phyloP scores from a whole-genome alignment of 2,329 filamentous ascomycete genomes.

The Botrytis cinerea region DNA sequence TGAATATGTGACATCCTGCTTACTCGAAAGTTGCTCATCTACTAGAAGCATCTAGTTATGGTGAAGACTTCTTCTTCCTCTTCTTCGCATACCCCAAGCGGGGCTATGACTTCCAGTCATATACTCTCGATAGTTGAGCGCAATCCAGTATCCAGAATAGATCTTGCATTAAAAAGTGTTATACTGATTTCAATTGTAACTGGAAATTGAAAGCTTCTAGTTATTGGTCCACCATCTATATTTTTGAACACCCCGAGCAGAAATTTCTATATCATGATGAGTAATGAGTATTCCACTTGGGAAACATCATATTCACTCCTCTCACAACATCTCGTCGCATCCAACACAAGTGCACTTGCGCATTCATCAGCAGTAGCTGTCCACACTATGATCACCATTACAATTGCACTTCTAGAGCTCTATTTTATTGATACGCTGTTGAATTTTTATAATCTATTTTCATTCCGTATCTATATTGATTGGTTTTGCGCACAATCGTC shows the following conservation, averaged over 20 bases:
- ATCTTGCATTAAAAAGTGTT: no score
- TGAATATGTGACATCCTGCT: no score
- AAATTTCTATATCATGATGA: background rate
- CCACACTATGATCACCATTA: background rate
- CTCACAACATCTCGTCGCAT: background rate
- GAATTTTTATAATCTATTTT: background rate
- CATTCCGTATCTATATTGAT: background rate
- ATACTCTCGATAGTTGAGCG: background rate
- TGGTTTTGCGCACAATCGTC: background rate
- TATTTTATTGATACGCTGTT: background rate
- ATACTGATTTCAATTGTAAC: background rate
- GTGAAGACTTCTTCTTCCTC: background rate
- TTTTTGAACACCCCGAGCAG: background rate
- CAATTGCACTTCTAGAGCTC: no score
- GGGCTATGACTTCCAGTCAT: background rate
- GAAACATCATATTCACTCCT: background rate
- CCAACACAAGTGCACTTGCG: background rate
- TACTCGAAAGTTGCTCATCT: background rate
- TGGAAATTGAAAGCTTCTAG: background rate
- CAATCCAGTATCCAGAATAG: no score
- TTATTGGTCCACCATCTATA: background rate
- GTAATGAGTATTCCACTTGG: background rate
- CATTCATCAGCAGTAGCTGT: background rate
- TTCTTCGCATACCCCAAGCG: background rate
- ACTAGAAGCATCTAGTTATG: background rate